phyloP scores from a whole-genome alignment of 2,329 filamentous ascomycete genomes.

The Neonectria punicea region DNA sequence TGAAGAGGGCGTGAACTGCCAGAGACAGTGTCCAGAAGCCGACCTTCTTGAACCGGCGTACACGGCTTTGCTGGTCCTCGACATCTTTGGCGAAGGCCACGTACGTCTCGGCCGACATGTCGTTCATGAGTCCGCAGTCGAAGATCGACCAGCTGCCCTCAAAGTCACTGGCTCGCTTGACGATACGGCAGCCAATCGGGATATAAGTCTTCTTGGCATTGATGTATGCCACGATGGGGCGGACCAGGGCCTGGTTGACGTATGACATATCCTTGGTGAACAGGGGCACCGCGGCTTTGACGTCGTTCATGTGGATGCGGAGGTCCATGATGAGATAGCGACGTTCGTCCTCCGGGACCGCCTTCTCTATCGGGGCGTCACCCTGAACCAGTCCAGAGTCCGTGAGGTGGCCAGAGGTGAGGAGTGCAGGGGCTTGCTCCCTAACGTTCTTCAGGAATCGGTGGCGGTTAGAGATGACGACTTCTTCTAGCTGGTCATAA shows the following conservation, averaged over 20 bases:
- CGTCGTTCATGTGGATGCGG: conserved; percentile 93
- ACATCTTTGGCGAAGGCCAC: conserved; percentile 93
- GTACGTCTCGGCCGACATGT: conserved; percentile 92
- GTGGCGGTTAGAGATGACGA: conserved; percentile 82
- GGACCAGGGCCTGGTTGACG: conserved; percentile 93
- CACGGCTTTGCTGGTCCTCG: conserved; percentile 85
- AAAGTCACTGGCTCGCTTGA: conserved; percentile 89
- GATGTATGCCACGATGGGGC: conserved; percentile 98
- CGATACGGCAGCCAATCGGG: conserved; percentile 91
- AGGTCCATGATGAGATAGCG: conserved; percentile 94
- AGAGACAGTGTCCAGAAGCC: conserved; percentile 96
- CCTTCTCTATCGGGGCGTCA: conserved; percentile 21
- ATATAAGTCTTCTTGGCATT: conserved; percentile 96
- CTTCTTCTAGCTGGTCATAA: conserved; percentile 94
- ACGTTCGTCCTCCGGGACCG: conserved; percentile 65
- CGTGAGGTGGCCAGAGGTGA: conserved; percentile 48
- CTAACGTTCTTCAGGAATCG: conserved; percentile 65
- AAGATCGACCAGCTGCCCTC: conserved; percentile 96
- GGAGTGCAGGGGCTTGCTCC: conserved; percentile 42
- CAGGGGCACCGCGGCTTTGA: conserved; percentile 89
- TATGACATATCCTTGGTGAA: conserved; percentile 94
- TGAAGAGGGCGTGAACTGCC: conserved; percentile 91
- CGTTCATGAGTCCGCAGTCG: conserved; percentile 93
- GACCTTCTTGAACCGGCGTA: conserved; percentile 91
- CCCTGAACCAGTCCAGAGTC: conserved; percentile 37